Percentiles rank a stretch among this genome's conserved stretches.
Evolutionary conservation across 805 yeast genomes (phyloP).

Genomic region (Wickerhamiella occidentalis): DNA sequence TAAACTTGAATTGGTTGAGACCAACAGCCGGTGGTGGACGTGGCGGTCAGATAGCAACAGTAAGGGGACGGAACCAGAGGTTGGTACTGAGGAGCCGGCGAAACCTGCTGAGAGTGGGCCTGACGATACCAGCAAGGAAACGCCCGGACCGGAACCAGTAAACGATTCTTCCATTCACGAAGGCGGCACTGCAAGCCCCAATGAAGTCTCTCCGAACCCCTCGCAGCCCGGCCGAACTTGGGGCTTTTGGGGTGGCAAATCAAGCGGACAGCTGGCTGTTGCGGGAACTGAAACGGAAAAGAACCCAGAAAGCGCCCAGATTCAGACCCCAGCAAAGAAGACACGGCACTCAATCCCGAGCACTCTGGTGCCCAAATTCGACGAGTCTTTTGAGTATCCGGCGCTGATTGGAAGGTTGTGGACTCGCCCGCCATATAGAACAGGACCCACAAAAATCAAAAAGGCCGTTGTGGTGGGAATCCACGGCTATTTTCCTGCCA

Average conservation of each 20-base stretch:
- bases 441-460: constrained; percentile 27
- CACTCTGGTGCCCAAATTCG: constrained; percentile 22
- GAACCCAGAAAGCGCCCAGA: constrained; percentile 22
- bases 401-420: constrained; percentile 17
- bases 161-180: no score
- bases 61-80: no score
- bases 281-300: constrained; percentile 25
- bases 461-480: constrained; percentile 79
- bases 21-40: background rate
- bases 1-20: background rate
- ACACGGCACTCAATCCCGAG: constrained; percentile 18
- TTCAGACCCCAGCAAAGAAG: constrained; percentile 11
- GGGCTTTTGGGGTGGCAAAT: constrained; percentile 28
- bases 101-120: background rate
- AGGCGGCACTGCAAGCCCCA: no score
- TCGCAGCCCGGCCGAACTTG: constrained; percentile 20
- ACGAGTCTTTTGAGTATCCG: constrained; percentile 23
- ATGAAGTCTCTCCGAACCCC: no score
- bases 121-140: background rate
- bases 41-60: background rate
- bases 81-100: background rate
- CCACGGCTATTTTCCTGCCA: constrained; percentile 92
- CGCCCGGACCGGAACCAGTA: background rate
- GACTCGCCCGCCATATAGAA: constrained; percentile 19
- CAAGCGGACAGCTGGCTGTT: constrained; percentile 23